Base-by-base conservation (phyloP, 176 grass and related monocot species). In the Microstegium vimineum region DNA sequence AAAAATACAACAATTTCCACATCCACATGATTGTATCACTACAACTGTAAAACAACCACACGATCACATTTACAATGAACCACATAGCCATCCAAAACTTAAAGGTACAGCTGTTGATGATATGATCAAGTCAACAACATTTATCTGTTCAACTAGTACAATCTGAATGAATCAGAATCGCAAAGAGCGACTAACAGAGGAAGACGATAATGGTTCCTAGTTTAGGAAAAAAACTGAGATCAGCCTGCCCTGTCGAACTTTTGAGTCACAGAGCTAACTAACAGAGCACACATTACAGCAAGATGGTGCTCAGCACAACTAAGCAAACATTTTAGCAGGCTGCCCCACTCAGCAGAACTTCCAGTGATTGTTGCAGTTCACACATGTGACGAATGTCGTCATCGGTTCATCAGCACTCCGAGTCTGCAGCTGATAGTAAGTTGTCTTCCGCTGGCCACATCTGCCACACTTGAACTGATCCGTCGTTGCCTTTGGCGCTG, bases 361-460 rank as follows among this genome's bases (percentile, higher is more conserved):
- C 94, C 94, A 91, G 69, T 87, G 94, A 74, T 93, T 97, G 79
- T 97, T 93, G 86, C 91, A 93, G 73, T 93, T 97, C 32, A 97
- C 94, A 4, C 94, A 97, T 15, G 94, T 97, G 28, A 93, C 94
- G 5, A 97, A 97, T 20, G 91, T 91, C 20, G 91, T 97, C 91
- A 97, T 93, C 0, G 94, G 94, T 71, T 97, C 94, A 69, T 97
- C 94, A 3, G 91, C 94, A 81, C 91, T 93, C 76, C 91, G 88
- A 6, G 94, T 97, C 77, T 97, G 94, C 28, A 97, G 80, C 46
- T 93, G 91, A 74, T 91, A 87, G 74, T 97, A 97, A 34, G 91
- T 93, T 0, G 91, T 87, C 84, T 97, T 94, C 32, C 94, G 86
- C 84, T 97, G 91, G 17, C 91, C 91, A 8, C 94, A 94, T 23